Evolutionary conservation across 768 basidiomycete species (phyloP).

Genomic region (Gymnopilus junonius): DNA sequence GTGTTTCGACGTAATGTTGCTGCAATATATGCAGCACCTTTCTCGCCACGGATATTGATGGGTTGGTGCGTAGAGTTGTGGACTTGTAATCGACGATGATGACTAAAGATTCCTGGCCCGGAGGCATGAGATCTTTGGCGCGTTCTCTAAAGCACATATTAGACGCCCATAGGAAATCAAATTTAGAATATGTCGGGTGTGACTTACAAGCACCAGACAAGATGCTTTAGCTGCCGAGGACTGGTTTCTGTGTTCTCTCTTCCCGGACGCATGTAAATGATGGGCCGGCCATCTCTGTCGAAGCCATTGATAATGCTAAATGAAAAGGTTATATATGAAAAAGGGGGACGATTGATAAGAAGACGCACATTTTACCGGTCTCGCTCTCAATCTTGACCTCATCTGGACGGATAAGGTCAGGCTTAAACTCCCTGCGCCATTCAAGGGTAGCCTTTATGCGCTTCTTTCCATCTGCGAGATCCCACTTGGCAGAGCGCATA

Average conservation of each 20-base stretch:
- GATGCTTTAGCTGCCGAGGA: conserved; percentile 80
- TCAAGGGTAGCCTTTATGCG: conserved; percentile 79
- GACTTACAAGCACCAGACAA: conserved; percentile 86
- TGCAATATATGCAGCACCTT: conserved; percentile 83
- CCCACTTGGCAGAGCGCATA: conserved; percentile 88
- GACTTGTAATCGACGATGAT: conserved; percentile 89
- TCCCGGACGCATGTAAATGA: conserved; percentile 88
- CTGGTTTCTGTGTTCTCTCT: conserved; percentile 82
- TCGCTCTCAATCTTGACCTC: conserved; percentile 82
- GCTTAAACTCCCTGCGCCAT: conserved; percentile 86
- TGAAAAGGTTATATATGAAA: background rate
- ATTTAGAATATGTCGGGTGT: conserved; percentile 18
- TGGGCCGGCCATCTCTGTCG: conserved; percentile 84
- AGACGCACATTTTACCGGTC: conserved; percentile 84
- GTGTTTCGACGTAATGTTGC: conserved; percentile 87
- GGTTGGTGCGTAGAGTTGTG: conserved; percentile 81
- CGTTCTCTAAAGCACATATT: conserved; percentile 61
- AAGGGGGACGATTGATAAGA: background rate
- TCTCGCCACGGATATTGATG: conserved; percentile 78
- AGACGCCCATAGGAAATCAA: background rate
- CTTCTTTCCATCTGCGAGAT: conserved; percentile 73
- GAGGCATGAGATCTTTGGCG: conserved; percentile 88
- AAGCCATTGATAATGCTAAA: conserved; percentile 81
- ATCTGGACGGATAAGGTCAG: conserved; percentile 81
- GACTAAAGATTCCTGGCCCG: conserved; percentile 79